Evolutionary conservation across 768 basidiomycete species (phyloP).

Genomic region (Lentinula boryana): DNA sequence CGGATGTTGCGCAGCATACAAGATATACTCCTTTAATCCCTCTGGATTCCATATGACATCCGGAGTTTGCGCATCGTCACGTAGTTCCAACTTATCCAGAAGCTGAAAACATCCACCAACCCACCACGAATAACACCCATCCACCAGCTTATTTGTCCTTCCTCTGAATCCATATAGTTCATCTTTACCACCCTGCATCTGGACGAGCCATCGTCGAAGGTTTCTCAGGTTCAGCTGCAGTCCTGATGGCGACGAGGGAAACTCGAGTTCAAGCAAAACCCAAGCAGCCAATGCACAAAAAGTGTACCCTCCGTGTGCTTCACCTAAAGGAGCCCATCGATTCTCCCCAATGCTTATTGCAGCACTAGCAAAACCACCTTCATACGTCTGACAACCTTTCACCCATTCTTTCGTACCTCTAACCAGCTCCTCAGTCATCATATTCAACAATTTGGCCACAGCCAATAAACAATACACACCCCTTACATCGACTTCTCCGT

Average conservation of each 20-base stretch:
- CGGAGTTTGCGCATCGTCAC: slow-evolving; percentile 25
- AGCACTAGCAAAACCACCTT: slow-evolving; percentile 87
- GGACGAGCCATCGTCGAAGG: slow-evolving; percentile 74
- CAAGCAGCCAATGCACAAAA: slow-evolving; percentile 88
- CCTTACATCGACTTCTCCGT: slow-evolving; percentile 94
- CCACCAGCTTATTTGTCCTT: slow-evolving; percentile 96
- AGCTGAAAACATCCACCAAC: slow-evolving; percentile 84
- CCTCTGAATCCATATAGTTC: slow-evolving; percentile 94
- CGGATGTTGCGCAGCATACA: slow-evolving; percentile 81
- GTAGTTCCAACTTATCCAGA: slow-evolving; percentile 52
- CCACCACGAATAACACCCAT: slow-evolving; percentile 99
- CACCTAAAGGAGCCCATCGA: slow-evolving; percentile 77
- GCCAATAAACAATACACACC: slow-evolving; percentile 91
- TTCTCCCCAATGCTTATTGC: slow-evolving; percentile 60
- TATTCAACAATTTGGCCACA: slow-evolving; percentile 73
- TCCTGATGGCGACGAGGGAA: slow-evolving; percentile 19
- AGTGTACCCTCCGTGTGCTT: slow-evolving; percentile 97
- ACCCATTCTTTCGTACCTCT: slow-evolving; percentile 73
- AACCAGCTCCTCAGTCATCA: slow-evolving; percentile 86
- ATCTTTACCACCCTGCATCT: slow-evolving; percentile 77
- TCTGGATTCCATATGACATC: slow-evolving; percentile 40
- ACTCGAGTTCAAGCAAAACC: slow-evolving; percentile 65
- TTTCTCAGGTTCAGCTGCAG: slow-evolving; percentile 50
- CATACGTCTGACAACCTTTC: slow-evolving; percentile 91
- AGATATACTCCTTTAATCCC: slow-evolving; percentile 83